Evolutionary conservation across 2,329 filamentous ascomycete species (phyloP), one percentile per base, ranked within the genome.

Genomic region (Nemania serpens): DNA sequence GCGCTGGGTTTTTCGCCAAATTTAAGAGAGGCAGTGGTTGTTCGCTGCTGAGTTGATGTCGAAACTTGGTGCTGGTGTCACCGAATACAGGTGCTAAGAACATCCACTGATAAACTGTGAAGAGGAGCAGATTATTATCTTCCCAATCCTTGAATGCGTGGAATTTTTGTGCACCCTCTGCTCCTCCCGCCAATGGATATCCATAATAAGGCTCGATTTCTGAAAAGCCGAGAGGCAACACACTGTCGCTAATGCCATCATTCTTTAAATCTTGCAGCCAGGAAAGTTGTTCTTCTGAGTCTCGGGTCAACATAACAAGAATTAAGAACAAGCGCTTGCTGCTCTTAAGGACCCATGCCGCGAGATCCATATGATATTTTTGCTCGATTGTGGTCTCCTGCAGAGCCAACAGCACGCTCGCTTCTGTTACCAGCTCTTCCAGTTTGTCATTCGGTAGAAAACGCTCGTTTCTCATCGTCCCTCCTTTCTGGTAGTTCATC

Each of bases 271-370:
- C 5, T n/a, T 39, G 1, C 22, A 61, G 20, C 1, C 10, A 39
- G 22, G 54, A 58, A 49, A 61, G 59, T 9, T 20, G 53, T 33
- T 61, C 59, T 2, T 2, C 13, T 22, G 54, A 33, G 18, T 10
- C 9, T 12, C 13, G 18, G 10, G 48, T 53, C 9, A 53, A 41
- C 33, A 61, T 39, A 5, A 61, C 59, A 49, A 61, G 59, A 13
- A 50, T 58, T 13, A 58, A 50, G 17, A 61, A 61, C 39, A 61
- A 15, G 10, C 54, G 53, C 43, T 2, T 61, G 49, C 59, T 18
- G n/a, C 18, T 49, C 13, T 61, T 4, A 43, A 54, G 36, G 5
- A 61, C 49, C 59, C 59, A 61, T 58, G 29, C 12, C 15, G 43
- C 54, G 37, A 61, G 54, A 17, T 57, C 58, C 11, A 49, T 47